Conservation (phyloP, 371 early-diverging fungal species). For the Saksenaea vasiformis region DNA sequence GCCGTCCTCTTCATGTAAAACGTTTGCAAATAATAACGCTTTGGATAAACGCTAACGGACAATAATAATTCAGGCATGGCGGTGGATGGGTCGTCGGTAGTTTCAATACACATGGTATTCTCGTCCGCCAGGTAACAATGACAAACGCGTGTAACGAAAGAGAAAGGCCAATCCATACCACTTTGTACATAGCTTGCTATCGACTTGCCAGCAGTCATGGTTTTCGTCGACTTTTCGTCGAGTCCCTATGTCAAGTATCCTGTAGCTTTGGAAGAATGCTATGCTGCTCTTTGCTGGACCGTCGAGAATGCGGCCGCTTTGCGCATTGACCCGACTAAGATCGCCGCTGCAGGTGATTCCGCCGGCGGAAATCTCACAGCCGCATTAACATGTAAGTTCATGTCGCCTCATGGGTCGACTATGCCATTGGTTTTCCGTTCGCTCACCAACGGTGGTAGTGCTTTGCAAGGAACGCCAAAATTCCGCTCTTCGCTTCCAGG, state of each 20-base stretch:
- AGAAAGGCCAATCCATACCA: background rate
- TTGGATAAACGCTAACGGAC: background rate
- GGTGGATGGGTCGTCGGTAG: constrained; percentile 19
- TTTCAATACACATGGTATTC: constrained; percentile 7
- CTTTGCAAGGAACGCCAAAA: constrained; percentile 26
- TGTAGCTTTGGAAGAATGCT: constrained; percentile 32
- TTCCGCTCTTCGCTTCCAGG: constrained; percentile 23
- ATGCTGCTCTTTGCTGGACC: constrained; percentile 30
- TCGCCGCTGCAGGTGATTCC: constrained; percentile 37
- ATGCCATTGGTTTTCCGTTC: no score
- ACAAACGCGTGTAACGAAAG: background rate
- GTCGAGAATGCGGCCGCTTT: constrained; percentile 16
- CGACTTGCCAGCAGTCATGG: constrained; percentile 12
- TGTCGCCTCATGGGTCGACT: no score
- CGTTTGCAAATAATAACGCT: background rate
- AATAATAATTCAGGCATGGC: constrained; percentile 5
- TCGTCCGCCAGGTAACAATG: constrained; percentile 5
- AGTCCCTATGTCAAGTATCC: constrained; percentile 32
- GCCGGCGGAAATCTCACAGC: constrained; percentile 41
- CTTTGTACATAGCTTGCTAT: background rate
- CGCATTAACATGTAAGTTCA: constrained; percentile 22
- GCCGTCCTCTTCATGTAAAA: constrained; percentile 11
- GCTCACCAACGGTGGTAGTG: no score
- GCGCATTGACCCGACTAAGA: constrained; percentile 18
- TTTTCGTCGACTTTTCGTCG: constrained; percentile 27